These are phyloP conservation scores for Aspergillus piperis DNA, from an alignment of 2,329 filamentous ascomycete species.

Conservation along the genomic window DNA sequence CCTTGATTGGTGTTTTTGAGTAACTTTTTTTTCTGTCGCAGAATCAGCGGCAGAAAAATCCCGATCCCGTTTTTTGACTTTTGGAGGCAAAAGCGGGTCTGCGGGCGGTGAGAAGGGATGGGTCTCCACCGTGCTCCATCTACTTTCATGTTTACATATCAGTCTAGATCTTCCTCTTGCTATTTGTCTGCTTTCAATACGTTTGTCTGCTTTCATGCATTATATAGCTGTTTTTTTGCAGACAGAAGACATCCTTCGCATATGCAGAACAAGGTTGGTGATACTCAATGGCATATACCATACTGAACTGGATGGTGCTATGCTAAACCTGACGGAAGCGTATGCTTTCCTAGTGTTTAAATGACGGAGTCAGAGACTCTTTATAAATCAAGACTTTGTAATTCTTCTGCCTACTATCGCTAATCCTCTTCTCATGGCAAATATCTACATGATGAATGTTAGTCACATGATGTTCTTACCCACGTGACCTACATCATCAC, in stretches of 20 bases:
- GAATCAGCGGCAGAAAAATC: slow-evolving; percentile 42
- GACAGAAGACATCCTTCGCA: too few relatives aligned
- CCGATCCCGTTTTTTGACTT: slow-evolving; percentile 13
- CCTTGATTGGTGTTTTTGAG: slow-evolving; percentile 12
- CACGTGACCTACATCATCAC: not conserved
- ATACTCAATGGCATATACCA: too few relatives aligned
- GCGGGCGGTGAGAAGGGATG: slow-evolving; percentile 25
- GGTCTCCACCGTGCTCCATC: not conserved
- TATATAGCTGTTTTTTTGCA: not conserved
- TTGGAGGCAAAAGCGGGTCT: slow-evolving; percentile 19
- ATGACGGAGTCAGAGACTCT: too few relatives aligned
- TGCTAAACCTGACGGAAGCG: too few relatives aligned
- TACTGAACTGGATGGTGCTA: too few relatives aligned
- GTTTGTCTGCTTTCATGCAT: not conserved
- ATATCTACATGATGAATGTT: not conserved
- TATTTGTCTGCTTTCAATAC: not conserved
- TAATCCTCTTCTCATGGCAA: not conserved
- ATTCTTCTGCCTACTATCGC: not conserved
- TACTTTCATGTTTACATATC: not conserved
- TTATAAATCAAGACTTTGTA: too few relatives aligned
- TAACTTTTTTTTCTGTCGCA: slow-evolving; percentile 24
- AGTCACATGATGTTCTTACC: not conserved
- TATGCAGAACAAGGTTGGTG: too few relatives aligned
- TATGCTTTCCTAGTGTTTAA: too few relatives aligned
- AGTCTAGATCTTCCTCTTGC: not conserved